Conservation (phyloP, 352 stramenopile genomes). For the Elongisporangium anandrum region DNA sequence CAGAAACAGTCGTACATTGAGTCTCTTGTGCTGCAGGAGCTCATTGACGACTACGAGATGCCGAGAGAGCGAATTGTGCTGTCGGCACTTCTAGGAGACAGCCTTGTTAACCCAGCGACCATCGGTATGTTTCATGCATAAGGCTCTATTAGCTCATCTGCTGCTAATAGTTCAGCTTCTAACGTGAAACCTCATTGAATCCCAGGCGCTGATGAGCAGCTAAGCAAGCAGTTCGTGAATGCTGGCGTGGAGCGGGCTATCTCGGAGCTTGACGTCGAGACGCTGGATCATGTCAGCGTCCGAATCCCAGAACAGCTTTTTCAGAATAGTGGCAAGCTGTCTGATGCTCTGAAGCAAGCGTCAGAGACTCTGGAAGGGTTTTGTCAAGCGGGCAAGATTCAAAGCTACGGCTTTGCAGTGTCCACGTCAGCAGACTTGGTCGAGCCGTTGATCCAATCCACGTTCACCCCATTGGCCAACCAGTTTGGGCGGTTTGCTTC, state of each 20-base stretch:
- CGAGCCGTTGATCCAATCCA: conserved; percentile 38
- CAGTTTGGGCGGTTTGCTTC: conserved; percentile 49
- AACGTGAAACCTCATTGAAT: background rate
- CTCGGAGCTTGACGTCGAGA: conserved; percentile 50
- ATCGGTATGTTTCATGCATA: conserved; percentile 11
- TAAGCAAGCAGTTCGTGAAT: conserved; percentile 35
- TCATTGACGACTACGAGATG: conserved; percentile 52
- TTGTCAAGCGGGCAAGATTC: conserved; percentile 35
- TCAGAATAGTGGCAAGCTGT: conserved; percentile 9
- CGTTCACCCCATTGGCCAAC: conserved; percentile 32
- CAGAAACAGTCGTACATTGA: conserved; percentile 71
- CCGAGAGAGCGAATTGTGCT: conserved; percentile 59
- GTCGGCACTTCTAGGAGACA: conserved; percentile 52
- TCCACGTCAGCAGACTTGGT: conserved; percentile 15
- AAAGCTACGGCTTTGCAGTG: conserved; percentile 65
- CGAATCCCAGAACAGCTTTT: conserved; percentile 56
- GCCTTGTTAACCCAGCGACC: conserved; percentile 27
- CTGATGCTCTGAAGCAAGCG: conserved; percentile 23
- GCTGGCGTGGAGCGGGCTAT: conserved; percentile 45
- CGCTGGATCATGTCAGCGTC: conserved; percentile 56
- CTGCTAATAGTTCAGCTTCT: background rate
- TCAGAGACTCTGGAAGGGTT: conserved; percentile 38
- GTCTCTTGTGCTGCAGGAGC: conserved; percentile 61
- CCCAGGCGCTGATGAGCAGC: conserved; percentile 24
- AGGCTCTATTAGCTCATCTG: background rate